Base-by-base conservation (phyloP, 768 basidiomycete genomes). In the Clitopilus hobsonii region DNA sequence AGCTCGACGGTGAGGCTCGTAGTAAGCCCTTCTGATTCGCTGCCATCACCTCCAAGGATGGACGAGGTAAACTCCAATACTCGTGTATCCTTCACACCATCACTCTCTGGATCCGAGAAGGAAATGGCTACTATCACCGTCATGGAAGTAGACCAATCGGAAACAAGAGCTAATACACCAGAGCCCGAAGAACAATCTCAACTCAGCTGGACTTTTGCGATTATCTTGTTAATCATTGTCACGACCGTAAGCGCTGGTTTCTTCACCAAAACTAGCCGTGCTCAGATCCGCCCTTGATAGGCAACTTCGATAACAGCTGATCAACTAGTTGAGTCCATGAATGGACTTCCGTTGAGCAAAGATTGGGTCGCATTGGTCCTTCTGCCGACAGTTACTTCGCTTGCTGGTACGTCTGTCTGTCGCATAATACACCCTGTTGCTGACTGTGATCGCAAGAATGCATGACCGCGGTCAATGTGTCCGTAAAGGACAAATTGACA, bases 351-450 rank as follows among this genome's bases (percentile, higher is more conserved):
- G 1, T 82, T 98, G 58, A 87, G 83, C 64, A 89, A 90, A 59
- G 89, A 94, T 67, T 98, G 92, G 86, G 79, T 95, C 55, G 94
- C 86, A 14, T 72, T 98, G 29, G 92, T 98, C 61, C 66, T 98
- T 13, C 79, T 98, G 8, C 95, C 95, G 2, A 85, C 87, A 16
- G 88, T 95, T 36, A 88, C 84, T 28, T 88, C 87, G 13, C 75
- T 92, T 28, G 88, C 91, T 64, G 89, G 89, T 88, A 4, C 22
- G 23, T 30, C 41, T 29, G 52, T 26, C 24, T 28, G 1, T 29
- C 30, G 51, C 61, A 10, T 4, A 20, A 18, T 16, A 10, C 22
- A 45, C 8, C 3, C 3, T 6, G 49, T 28, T 30, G 28, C 47
- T 30, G 18, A 26, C 41, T 11, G 47, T 20, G 26, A 47, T 41